Evolutionary conservation across 2,329 filamentous ascomycete species (phyloP), one percentile per base, ranked within the genome.

Genomic region (Hypoxylon rubiginosum): DNA sequence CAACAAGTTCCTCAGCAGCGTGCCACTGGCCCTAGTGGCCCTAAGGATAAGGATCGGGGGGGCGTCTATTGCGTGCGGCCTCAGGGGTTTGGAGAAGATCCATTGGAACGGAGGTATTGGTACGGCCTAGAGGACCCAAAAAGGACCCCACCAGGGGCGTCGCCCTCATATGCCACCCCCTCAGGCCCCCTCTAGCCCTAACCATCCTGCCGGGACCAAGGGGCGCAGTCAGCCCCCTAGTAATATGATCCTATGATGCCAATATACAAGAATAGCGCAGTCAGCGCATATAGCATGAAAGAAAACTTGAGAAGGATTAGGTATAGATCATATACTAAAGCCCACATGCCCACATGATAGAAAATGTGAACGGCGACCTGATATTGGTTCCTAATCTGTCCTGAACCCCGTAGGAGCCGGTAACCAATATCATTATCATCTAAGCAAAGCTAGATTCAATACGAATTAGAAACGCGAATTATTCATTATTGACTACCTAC

Each of bases 201-300:
- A 58, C 64, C 64, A 51, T 48, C 53, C 64, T 52, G 46, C 57
- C 53, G 65, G 65, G 65, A 62, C 57, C 28, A 61, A 30, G 39
- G 30, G 34, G 32, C 6, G 52, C 51, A 55, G 50, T 32, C 24
- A 55, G 39, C 30, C 43, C 24, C 50, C 36, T 17, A 34, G 24
- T 48, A 54, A n/a, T 24, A 50, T 52, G 24, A 24, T 15, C 43
- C 32, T 49, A 57, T 32, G 34, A 52, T 30, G n/a, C 36, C 34
- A 10, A 24, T 36, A 43, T 43, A 43, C 32, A 4, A 30, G 43
- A 21, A n/a, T n/a, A n/a, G n/a, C n/a, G n/a, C n/a, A n/a, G n/a
- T n/a, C 11, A 13, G 43, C 21, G 43, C 11, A 46, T 10, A 21
- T 24, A 46, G 4, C 4, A 46, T 2, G 5, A 46, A 46, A 46